Evolutionary conservation across 805 yeast species (phyloP), one percentile per base, ranked within the genome.

Genomic region (Candida andamanensis): DNA sequence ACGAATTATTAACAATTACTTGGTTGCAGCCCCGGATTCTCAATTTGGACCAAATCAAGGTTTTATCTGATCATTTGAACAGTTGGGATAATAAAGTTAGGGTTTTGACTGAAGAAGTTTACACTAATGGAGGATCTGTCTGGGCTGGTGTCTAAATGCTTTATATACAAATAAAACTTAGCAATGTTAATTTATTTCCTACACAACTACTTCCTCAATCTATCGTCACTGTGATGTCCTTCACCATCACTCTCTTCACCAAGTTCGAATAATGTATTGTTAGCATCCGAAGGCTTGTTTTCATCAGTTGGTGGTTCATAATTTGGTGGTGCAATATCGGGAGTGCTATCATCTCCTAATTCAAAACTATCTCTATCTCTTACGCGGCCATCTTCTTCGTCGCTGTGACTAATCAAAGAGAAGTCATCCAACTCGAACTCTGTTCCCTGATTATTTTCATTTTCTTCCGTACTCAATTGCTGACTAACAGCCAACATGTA

Each of bases 11-110:
- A 35, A 78, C 81, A 20, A 78, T 92, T 29, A 78, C 83, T 17
- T 92, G 98, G 98, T 80, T 90, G 40, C 97, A 92, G 67, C 97
- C 98, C 37, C 74, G 97, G 50, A 85, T 87, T 34, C 80, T 92
- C 72, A 85, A 85, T 50, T 69, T 67, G 41, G 75, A 74, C 26
- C 98, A 92, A 67, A 82, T 90, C 37, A 73, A 69, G 36, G 69
- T 70, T 26, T 85, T 92, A 83, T 77, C 78, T 43, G 68, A 70
- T 32, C 82, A 84, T 47, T 72, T 92, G 51, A 67, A 68, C 17
- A 69, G 67, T 31, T 92, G 99, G 99, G 80, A 83, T 46, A 55
- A 58, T 33, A 79, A 79, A 46, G 97, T 90, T 16, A 69, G 70
- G 23, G 67, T 67, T 20, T 69, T 92, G 45, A 82, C 60, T 11